Percentiles rank a stretch among this genome's conserved stretches.
Conservation (phyloP, 176 grass and related monocot species). For the Ensete glaucum region DNA sequence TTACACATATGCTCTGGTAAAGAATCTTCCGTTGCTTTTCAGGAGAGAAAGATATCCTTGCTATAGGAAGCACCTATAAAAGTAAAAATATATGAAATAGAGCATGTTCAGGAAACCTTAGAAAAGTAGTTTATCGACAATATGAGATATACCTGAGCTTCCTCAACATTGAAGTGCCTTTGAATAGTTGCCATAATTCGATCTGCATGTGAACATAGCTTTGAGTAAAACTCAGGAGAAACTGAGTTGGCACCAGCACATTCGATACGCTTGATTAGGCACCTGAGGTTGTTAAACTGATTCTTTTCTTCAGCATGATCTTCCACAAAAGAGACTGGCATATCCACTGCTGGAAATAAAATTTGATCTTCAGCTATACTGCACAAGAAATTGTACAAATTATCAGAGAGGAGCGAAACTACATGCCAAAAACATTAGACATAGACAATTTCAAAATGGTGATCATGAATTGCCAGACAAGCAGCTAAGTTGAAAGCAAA, state of each 20-base stretch:
- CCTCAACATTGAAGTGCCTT: slow-evolving; percentile 64
- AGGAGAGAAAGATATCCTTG: slow-evolving; percentile 47
- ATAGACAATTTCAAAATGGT: too few species aligned
- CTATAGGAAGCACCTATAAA: slow-evolving; percentile 68
- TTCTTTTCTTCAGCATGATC: slow-evolving; percentile 67
- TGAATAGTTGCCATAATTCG: slow-evolving; percentile 77
- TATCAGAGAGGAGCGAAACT: too few species aligned
- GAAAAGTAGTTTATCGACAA: neutral
- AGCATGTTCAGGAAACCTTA: slow-evolving; percentile 4
- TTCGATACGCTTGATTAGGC: slow-evolving; percentile 74
- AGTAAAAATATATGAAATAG: slow-evolving; percentile 18
- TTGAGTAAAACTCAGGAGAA: slow-evolving; percentile 40
- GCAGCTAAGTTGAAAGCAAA: too few species aligned
- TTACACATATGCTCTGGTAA: slow-evolving; percentile 56
- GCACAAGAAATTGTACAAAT: slow-evolving; percentile 9
- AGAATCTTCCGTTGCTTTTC: slow-evolving; percentile 63
- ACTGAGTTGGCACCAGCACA: slow-evolving; percentile 44
- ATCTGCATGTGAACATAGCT: slow-evolving; percentile 77
- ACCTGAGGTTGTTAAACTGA: slow-evolving; percentile 56
- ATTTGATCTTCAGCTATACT: slow-evolving; percentile 79
- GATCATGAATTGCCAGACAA: too few species aligned
- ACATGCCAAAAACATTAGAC: too few species aligned
- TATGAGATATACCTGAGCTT: slow-evolving; percentile 42
- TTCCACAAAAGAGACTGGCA: slow-evolving; percentile 43
- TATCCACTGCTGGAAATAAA: slow-evolving; percentile 77